These are phyloP conservation scores for Morella rubra DNA, from an alignment of 306 rosid genomes.

Conservation along the genomic window DNA sequence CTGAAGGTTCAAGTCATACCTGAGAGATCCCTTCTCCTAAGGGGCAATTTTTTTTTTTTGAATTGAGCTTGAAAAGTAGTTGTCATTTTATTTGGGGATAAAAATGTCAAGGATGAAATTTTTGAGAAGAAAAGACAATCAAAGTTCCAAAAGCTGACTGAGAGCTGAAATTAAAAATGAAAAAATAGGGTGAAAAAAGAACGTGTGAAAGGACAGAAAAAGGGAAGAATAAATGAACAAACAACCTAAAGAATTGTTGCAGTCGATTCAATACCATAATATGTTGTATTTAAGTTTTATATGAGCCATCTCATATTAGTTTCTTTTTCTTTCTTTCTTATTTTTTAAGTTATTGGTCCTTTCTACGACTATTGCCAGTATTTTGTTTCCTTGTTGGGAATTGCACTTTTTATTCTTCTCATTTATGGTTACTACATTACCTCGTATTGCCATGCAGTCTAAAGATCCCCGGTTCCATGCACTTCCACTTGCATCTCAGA, in stretches of 20 bases:
- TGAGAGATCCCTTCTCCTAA: background rate
- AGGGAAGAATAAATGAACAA: background rate
- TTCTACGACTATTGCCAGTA: no score
- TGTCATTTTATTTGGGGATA: background rate
- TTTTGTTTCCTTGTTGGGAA: background rate
- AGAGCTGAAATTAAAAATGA: no score
- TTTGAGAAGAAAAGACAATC: background rate
- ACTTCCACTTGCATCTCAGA: constrained; percentile 90
- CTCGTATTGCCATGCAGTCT: constrained; percentile 59
- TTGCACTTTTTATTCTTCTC: constrained; percentile 9
- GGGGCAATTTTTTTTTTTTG: background rate
- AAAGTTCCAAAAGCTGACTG: no score
- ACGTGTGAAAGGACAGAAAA: background rate
- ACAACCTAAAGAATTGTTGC: background rate
- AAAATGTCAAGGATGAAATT: background rate
- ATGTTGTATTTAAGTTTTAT: background rate
- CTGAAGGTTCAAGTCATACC: background rate
- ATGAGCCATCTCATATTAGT: background rate
- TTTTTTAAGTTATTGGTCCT: no score
- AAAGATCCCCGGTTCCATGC: constrained; percentile 99
- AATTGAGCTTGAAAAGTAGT: background rate
- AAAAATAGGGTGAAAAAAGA: background rate
- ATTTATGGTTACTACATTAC: constrained; percentile 16
- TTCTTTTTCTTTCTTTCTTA: background rate
- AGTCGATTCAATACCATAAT: background rate